Conservation (phyloP, 1,284 basidiomycete species). For the Wolfiporia cocos region DNA sequence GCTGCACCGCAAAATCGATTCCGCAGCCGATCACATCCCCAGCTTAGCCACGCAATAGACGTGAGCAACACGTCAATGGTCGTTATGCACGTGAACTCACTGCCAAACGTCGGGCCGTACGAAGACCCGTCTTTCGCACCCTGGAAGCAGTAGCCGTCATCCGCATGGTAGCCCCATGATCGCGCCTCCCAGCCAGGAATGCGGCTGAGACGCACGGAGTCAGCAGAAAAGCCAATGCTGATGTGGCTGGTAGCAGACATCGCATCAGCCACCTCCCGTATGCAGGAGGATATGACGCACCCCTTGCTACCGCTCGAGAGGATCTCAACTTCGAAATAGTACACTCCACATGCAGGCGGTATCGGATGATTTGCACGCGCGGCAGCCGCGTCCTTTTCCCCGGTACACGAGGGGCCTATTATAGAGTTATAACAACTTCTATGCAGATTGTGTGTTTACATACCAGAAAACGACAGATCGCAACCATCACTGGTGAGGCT, state of each 20-base stretch:
- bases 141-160: conserved; percentile 79
- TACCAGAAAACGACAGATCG: conserved; percentile 64
- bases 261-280: background rate
- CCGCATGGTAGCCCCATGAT: conserved; percentile 95
- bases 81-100: conserved; percentile 34
- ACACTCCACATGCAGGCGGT: conserved; percentile 80
- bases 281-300: conserved; percentile 33
- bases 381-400: conserved; percentile 78
- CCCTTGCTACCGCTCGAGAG: conserved; percentile 74
- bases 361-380: conserved; percentile 72
- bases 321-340: conserved; percentile 88
- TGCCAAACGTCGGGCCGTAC: conserved; percentile 75
- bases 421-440: background rate
- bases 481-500: conserved; percentile 64
- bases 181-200: conserved; percentile 87
- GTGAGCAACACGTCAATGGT: background rate
- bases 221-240: conserved; percentile 63
- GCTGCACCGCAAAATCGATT: conserved; percentile 75
- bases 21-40: conserved; percentile 88
- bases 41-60: conserved; percentile 39
- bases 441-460: conserved; percentile 9
- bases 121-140: conserved; percentile 64
- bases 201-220: conserved; percentile 57
- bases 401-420: conserved; percentile 44
- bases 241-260: conserved; percentile 60